Evolutionary conservation across 2,329 filamentous ascomycete species (phyloP).

Genomic region (Beauveria sp.): DNA sequence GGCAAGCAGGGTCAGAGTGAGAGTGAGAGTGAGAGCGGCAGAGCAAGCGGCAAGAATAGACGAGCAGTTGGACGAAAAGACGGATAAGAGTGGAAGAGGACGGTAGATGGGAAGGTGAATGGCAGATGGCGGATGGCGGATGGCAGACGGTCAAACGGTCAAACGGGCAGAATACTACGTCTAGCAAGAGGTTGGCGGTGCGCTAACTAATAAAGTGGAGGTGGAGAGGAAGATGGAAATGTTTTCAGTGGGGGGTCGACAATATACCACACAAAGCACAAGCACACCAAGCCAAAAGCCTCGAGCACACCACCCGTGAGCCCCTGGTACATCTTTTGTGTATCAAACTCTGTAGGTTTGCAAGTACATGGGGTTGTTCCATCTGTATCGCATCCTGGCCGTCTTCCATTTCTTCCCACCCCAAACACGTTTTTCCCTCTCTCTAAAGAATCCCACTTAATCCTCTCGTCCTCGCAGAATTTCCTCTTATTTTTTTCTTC

Average conservation of each 20-base stretch:
- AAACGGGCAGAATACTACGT: neutral
- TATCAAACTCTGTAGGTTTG: too few species aligned
- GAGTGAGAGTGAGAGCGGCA: neutral
- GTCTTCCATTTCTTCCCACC: too few species aligned
- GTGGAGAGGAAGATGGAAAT: neutral
- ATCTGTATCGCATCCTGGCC: too few species aligned
- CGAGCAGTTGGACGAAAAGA: neutral
- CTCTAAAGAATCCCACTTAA: neutral
- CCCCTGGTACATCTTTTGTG: too few species aligned
- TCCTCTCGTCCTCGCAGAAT: neutral
- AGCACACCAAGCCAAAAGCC: neutral
- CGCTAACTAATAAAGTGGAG: constrained; percentile 4
- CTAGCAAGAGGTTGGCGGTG: neutral
- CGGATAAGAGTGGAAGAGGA: neutral
- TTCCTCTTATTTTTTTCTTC: neutral
- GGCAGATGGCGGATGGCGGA: neutral
- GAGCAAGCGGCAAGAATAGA: neutral
- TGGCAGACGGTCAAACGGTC: neutral
- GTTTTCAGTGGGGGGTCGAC: neutral
- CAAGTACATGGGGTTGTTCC: too few species aligned
- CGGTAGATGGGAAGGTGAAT: too few species aligned
- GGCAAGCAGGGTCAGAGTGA: neutral
- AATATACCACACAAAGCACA: too few species aligned
- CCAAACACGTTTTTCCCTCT: neutral
- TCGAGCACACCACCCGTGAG: neutral